Evolutionary conservation across 129 eudicot species (phyloP), one percentile per base, ranked within the genome.

Genomic region (Escallonia herrerae): DNA sequence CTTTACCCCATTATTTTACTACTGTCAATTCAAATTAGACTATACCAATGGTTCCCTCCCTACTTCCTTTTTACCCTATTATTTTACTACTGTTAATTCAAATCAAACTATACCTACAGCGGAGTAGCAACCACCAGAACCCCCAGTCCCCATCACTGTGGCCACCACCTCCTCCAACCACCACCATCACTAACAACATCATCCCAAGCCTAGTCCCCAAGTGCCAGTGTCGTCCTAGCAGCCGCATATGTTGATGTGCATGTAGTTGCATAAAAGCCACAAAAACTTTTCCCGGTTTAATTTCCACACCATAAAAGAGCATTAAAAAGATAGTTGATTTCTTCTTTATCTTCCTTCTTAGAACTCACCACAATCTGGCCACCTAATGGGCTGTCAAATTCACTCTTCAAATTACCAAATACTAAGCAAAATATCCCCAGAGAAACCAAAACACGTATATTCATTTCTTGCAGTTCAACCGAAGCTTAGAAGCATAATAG

Each of bases 331-430:
- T 47, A 50, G 2, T 52, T 13, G 3, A 58, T 59, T 59, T 39
- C 57, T 8, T 59, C 71, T 38, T 53, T 12, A 2, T 15, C 15
- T 60, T 45, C 56, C 15, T 47, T 15, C 38, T 5, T 4, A 53
- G 14, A 53, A 53, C 33, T 12, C 12, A 46, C 6, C 13, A 33
- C 42, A 41, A 56, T 8, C 64, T 10, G 42, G 53, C 62, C 56
- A 41, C 62, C 60, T 50, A 76, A 85, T 83, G 95, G 89, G 72
- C 40, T 71, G 72, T 67, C 95, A 77, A 75, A 86, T 83, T 65
- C 82, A 72, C 61, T 69, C 63, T 49, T 53, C 72, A 62, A 76
- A 78, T 63, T 74, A 85, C 56, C 94, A 74, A 69, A n/a, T 71
- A 40, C 74, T 81, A 6, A 15, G 76, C 83, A 80, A 59, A 62